Conservation (phyloP, 2,329 filamentous ascomycete genomes). For the Fusarium humuli region DNA sequence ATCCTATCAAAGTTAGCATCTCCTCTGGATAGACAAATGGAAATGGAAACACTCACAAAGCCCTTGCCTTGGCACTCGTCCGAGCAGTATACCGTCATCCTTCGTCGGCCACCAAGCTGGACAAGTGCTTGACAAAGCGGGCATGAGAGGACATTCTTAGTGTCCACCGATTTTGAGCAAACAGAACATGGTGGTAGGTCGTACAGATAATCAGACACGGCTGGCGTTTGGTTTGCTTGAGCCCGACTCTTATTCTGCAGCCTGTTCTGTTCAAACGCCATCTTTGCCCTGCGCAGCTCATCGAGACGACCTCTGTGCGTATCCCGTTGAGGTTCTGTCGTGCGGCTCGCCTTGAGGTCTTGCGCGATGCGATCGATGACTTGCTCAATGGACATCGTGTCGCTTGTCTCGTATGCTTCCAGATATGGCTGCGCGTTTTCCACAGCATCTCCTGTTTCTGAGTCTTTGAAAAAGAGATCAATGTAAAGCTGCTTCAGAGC, state of each 20-base stretch:
- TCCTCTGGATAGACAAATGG: not conserved
- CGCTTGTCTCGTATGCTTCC: slow-evolving; percentile 50
- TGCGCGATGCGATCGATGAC: slow-evolving; percentile 51
- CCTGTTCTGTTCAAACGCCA: slow-evolving; percentile 61
- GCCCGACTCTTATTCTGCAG: slow-evolving; percentile 53
- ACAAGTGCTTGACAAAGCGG: slow-evolving; percentile 58
- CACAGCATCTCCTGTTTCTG: slow-evolving; percentile 49
- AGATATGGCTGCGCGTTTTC: slow-evolving; percentile 54
- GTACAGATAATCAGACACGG: slow-evolving; percentile 51
- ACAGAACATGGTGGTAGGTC: slow-evolving; percentile 55
- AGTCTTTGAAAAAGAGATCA: slow-evolving; percentile 56
- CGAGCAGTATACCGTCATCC: slow-evolving; percentile 59
- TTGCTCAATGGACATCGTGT: slow-evolving; percentile 49
- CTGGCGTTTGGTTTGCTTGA: slow-evolving; percentile 46
- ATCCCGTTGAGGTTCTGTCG: slow-evolving; percentile 53
- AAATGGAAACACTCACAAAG: slow-evolving; percentile 52
- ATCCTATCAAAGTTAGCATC: slow-evolving; percentile 51
- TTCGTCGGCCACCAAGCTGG: slow-evolving; percentile 52
- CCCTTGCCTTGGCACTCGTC: slow-evolving; percentile 55
- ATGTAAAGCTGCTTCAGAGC: slow-evolving; percentile 56
- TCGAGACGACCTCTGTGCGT: slow-evolving; percentile 56
- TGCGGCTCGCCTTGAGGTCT: slow-evolving; percentile 48
- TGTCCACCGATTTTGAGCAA: slow-evolving; percentile 52
- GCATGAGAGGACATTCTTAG: slow-evolving; percentile 56
- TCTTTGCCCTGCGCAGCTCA: slow-evolving; percentile 61